These are phyloP conservation scores for Tubosaeta sp. DNA, from an alignment of 768 basidiomycete species.

Conservation along the genomic window DNA sequence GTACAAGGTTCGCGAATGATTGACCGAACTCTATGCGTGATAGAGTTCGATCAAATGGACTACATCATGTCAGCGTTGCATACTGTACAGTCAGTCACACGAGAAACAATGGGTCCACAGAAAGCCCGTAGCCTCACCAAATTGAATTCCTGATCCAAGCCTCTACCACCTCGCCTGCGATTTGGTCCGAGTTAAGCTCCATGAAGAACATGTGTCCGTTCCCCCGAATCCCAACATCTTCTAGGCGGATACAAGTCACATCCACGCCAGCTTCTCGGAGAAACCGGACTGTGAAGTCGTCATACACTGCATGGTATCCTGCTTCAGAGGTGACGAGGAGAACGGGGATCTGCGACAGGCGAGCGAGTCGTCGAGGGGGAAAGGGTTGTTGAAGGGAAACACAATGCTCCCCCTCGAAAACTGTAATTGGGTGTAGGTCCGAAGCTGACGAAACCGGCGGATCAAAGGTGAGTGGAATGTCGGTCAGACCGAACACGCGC, in stretches of 20 bases:
- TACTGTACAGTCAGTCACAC: background rate
- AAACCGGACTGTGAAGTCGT: conserved; percentile 41
- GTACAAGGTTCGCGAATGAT: background rate
- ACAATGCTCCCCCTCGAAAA: conserved; percentile 27
- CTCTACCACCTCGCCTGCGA: conserved; percentile 38
- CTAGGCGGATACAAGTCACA: conserved; percentile 39
- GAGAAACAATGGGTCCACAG: background rate
- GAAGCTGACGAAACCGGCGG: conserved; percentile 39
- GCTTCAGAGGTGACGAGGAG: conserved; percentile 47
- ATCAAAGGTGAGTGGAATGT: conserved; percentile 40
- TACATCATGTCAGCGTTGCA: too few relatives aligned
- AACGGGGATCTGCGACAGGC: conserved; percentile 42
- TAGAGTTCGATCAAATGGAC: too few relatives aligned
- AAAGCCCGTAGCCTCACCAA: background rate
- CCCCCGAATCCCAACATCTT: conserved; percentile 43
- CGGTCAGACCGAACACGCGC: conserved; percentile 47
- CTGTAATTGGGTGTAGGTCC: conserved; percentile 31
- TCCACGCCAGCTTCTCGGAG: conserved; percentile 42
- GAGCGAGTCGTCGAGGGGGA: conserved; percentile 40
- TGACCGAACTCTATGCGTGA: too few relatives aligned
- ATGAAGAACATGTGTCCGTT: conserved; percentile 58
- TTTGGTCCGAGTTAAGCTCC: conserved; percentile 45
- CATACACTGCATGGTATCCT: conserved; percentile 48
- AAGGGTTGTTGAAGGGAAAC: conserved; percentile 41
- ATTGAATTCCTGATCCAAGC: conserved; percentile 32